Evolutionary conservation across 2,329 filamentous ascomycete genomes (phyloP), one percentile per base, ranked within the genome.

Genomic region (Rhynchosporium graminicola): DNA sequence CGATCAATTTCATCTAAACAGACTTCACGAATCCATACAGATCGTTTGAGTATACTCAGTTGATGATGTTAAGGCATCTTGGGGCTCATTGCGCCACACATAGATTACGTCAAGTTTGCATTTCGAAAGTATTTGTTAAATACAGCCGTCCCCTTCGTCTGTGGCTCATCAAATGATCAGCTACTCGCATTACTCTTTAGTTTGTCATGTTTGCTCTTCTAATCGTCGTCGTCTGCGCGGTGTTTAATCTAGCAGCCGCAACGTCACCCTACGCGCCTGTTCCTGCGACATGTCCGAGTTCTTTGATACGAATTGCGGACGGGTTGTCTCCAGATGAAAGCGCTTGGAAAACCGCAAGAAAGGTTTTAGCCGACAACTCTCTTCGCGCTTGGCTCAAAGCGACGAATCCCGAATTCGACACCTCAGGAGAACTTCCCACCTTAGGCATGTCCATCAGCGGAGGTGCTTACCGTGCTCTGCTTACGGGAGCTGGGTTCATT

Each of bases 401-500:
- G 40, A 64, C 62, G 2, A 55, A 57, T 38, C 42, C 51, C 7
- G 50, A 36, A 9, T 54, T 50, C 15, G 31, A 46, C 31, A 48
- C 51, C 8, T 45, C 40, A 13, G 48, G 55, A 10, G 29, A 51
- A 7, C 28, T 71, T 33, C 70, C 69, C 31, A 69, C 65, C 3
- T 62, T 70, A 13, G 71, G 65, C 15, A 58, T 73, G 12, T 61
- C 70, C 3, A 66, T 68, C 52, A 72, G 69, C 3, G 70, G 72
- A 12, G 72, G 72, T 40, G 70, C 70, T 6, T 73, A 70, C 57
- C 65, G 71, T 4, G 68, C 71, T 8, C 63, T 72, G 26, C 65
- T 73, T 31, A 69, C 64, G 15, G 71, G 69, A 5, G 71, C 71
- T 8, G 71, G 71, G 29, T 64, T 71, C n/a, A 59, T 71, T 38